Evolutionary conservation across 2,329 filamentous ascomycete species (phyloP).

Genomic region (Trichoderma sp.): DNA sequence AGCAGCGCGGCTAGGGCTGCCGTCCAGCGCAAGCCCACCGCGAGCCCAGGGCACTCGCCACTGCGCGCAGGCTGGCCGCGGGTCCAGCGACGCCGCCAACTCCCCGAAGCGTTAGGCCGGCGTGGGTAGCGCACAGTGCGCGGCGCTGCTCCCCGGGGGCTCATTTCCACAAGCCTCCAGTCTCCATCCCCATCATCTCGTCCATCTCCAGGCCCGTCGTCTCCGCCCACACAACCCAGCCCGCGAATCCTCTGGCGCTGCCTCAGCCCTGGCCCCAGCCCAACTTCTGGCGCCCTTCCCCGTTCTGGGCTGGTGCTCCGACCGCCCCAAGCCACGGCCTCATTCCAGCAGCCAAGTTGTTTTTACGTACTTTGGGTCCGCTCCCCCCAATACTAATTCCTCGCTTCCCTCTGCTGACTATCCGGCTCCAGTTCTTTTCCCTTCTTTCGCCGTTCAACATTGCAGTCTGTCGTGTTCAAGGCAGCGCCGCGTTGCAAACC

Average conservation of each 20-base stretch:
- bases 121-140: slow-evolving; percentile 8
- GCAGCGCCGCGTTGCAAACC: background rate
- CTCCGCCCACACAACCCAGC: background rate
- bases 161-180: background rate
- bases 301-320: slow-evolving; percentile 27
- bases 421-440: slow-evolving; percentile 23
- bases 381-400: background rate
- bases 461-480: background rate
- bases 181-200: background rate
- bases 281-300: slow-evolving; percentile 21
- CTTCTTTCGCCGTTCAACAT: slow-evolving; percentile 1
- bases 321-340: slow-evolving; percentile 18
- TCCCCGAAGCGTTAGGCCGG: background rate
- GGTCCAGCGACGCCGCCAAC: background rate
- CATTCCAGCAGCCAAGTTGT: slow-evolving; percentile 9
- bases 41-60: background rate
- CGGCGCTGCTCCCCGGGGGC: background rate
- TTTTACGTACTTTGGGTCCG: slow-evolving; percentile 28
- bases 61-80: background rate
- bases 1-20: background rate
- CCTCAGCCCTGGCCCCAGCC: slow-evolving; percentile 27
- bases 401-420: slow-evolving; percentile 12
- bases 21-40: slow-evolving; percentile 4
- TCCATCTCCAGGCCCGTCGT: background rate
- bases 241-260: background rate